Conservation (phyloP, 441 rosid genomes). For the Pelargonium fulgidum region DNA sequence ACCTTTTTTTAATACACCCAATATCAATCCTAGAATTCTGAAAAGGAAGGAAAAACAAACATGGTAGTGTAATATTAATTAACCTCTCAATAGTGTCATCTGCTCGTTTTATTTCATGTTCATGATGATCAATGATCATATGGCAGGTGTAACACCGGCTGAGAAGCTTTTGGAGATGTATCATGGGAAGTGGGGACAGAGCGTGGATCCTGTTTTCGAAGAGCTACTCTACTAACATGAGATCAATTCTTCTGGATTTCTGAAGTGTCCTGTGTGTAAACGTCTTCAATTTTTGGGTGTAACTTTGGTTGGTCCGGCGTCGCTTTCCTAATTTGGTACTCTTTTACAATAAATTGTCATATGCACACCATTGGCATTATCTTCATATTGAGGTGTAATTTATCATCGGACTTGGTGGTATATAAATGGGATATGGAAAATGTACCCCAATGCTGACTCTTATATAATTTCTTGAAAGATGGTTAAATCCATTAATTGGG, state of each 20-base stretch:
- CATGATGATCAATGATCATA: constrained; percentile 11
- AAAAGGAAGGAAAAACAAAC: neutral
- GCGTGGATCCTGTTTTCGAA: constrained; percentile 81
- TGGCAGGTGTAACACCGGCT: constrained; percentile 83
- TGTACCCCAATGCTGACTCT: neutral
- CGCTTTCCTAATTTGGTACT: neutral
- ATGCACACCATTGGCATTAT: neutral
- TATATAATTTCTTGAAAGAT: neutral
- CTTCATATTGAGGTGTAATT: neutral
- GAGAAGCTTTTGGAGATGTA: constrained; percentile 87
- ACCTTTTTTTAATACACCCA: neutral
- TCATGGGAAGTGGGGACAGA: constrained; percentile 79
- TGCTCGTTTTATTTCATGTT: neutral
- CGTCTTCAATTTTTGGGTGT: constrained; percentile 14
- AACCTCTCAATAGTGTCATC: too few species aligned
- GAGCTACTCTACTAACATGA: constrained; percentile 58
- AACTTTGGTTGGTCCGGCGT: constrained; percentile 11
- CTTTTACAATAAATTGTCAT: constrained; percentile 20
- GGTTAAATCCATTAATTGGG: neutral
- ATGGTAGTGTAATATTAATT: neutral
- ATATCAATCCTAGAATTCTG: neutral
- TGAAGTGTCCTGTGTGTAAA: constrained; percentile 6
- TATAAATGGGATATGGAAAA: neutral
- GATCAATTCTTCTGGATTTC: constrained; percentile 9
- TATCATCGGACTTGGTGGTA: neutral